Evolutionary conservation across 1,284 basidiomycete species (phyloP), one percentile per base, ranked within the genome.

Genomic region (Moesziomyces globuligerus): DNA sequence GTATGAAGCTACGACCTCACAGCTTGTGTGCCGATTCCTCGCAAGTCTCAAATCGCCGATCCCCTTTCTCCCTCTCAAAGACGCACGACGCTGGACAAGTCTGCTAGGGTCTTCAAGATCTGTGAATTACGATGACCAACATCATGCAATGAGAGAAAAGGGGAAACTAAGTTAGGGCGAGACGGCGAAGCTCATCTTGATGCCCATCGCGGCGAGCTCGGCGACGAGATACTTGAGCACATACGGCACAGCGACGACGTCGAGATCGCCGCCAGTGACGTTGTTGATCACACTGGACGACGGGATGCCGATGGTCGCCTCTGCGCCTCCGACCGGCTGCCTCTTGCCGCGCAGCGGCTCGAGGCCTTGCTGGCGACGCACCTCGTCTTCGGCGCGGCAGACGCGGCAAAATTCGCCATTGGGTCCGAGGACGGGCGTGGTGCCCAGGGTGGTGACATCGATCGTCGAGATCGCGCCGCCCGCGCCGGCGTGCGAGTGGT

Each of bases 241-340:
- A 81, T 93, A 99, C 7, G 96, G 96, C 23, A 99, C 89, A 7
- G 95, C 95, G 50, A 81, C 65, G 8, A 80, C 76, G 40, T 81
- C 79, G 39, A 81, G 52, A 42, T 77, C 75, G 39, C 78, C 79
- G 8, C 76, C 74, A 1, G 49, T 55, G 3, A 60, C 55, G 43
- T 55, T 59, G 47, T 60, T 54, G 42, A 79, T 56, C 32, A 80
- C 68, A 42, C 59, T 64, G 15, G 51, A 39, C 48, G 53, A 36
- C 9, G 76, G 68, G 8, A 81, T 52, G 23, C 45, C 53, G 21
- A 80, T 48, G 20, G 54, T 53, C 21, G 70, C 54, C 44, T 70
- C 72, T 10, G 61, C 62, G 6, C 69, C 69, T 10, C 69, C 69
- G 13, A 72, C 55, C 21, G 51, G 55, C 46, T 49, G 41, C 24